Evolutionary conservation across 345 rosid species (phyloP).

Genomic region (Reutealis trisperma): DNA sequence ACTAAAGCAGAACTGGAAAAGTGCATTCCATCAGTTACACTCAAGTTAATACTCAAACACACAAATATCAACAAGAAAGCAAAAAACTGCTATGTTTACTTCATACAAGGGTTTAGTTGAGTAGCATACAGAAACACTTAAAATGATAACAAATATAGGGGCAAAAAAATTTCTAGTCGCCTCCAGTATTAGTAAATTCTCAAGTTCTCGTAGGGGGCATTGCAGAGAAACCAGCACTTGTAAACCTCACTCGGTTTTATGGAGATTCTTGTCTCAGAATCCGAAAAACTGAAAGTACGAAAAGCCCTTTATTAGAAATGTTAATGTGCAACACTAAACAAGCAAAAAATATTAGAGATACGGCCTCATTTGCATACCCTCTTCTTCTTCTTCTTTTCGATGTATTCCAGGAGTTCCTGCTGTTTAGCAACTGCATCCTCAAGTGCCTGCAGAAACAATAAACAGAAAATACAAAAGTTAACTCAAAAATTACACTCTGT

Average conservation of each 20-base stretch:
- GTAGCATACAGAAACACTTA: neutral
- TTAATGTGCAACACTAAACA: too few relatives aligned
- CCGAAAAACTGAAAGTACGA: conserved; percentile 26
- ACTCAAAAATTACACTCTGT: too few relatives aligned
- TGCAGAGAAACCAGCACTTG: neutral
- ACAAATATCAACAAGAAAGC: neutral
- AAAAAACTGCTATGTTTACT: neutral
- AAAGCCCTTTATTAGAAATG: neutral
- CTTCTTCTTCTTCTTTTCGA: conserved; percentile 39
- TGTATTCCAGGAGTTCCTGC: conserved; percentile 33
- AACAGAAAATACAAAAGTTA: neutral
- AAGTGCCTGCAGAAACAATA: conserved; percentile 44
- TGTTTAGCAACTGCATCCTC: conserved; percentile 37
- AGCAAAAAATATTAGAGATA: neutral
- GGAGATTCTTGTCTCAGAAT: conserved; percentile 26
- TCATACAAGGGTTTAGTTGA: neutral
- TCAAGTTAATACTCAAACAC: neutral
- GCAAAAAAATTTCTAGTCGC: conserved; percentile 10
- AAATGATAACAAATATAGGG: conserved; percentile 4
- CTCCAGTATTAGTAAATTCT: conserved; percentile 2
- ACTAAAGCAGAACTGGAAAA: neutral
- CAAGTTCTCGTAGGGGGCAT: neutral
- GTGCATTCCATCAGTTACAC: neutral
- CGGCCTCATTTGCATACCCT: neutral
- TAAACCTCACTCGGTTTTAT: conserved; percentile 14